Conservation (phyloP, 768 basidiomycete genomes). For the Pisolithus tinctorius region DNA sequence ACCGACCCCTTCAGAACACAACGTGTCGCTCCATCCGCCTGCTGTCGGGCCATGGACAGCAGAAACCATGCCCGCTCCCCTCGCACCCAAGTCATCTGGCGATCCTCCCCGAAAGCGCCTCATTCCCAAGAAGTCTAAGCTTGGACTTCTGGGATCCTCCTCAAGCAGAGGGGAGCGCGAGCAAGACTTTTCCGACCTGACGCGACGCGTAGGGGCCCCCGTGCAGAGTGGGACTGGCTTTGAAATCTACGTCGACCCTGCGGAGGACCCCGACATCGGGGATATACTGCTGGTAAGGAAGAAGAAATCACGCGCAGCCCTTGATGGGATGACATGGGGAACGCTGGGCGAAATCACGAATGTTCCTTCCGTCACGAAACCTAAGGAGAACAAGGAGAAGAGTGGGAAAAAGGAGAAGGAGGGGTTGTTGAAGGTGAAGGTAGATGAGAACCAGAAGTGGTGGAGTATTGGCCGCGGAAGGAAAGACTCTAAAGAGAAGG, state of each 20-base stretch:
- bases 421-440: conserved; percentile 32
- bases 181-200: conserved; percentile 56
- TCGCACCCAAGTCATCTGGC: conserved; percentile 22
- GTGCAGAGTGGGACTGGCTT: conserved; percentile 14
- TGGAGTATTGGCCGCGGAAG: conserved; percentile 75
- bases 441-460: conserved; percentile 58
- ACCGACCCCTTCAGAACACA: conserved; percentile 55
- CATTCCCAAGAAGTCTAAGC: conserved; percentile 70
- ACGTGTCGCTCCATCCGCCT: conserved; percentile 26
- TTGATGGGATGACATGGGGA: conserved; percentile 55
- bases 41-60: conserved; percentile 16
- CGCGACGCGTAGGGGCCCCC: conserved; percentile 38
- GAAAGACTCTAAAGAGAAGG: conserved; percentile 67
- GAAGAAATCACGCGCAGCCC: conserved; percentile 56
- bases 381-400: conserved; percentile 24
- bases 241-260: conserved; percentile 67
- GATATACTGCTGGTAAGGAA: conserved; percentile 73
- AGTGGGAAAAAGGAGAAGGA: conserved; percentile 32
- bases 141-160: conserved; percentile 36
- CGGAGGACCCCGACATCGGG: conserved; percentile 56
- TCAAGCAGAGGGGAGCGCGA: conserved; percentile 22
- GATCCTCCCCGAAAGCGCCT: conserved; percentile 39
- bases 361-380: conserved; percentile 25
- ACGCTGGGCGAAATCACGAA: conserved; percentile 58
- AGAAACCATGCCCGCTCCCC: conserved; percentile 11